Evolutionary conservation across 257 asterid species (phyloP).

Genomic region (Linaria vulgaris): DNA sequence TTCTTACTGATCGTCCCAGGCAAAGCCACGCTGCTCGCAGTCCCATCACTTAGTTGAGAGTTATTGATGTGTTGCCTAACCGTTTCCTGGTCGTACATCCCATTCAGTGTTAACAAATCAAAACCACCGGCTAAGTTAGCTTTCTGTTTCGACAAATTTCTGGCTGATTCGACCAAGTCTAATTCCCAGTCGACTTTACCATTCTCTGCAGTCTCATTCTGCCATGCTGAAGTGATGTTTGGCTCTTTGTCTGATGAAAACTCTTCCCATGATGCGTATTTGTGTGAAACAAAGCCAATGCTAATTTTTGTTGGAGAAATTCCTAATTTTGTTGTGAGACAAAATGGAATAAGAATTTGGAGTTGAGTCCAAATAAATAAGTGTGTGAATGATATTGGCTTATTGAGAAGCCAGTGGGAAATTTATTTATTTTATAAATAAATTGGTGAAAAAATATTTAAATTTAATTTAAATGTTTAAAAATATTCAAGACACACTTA

Average conservation of each 20-base stretch:
- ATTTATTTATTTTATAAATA: no score
- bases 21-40: conserved; percentile 77
- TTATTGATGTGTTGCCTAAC: conserved; percentile 64
- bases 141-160: conserved; percentile 67
- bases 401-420: no score
- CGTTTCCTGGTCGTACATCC: conserved; percentile 82
- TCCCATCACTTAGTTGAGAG: conserved; percentile 55
- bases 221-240: conserved; percentile 81
- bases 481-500: no score
- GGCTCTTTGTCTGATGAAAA: conserved; percentile 52
- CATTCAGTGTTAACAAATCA: conserved; percentile 68
- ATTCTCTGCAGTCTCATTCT: conserved; percentile 74
- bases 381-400: no score
- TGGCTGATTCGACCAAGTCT: conserved; percentile 78
- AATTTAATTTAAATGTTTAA: no score
- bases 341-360: no score
- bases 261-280: conserved; percentile 74
- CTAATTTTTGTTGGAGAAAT: no score
- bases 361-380: no score
- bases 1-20: conserved; percentile 53
- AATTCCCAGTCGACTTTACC: conserved; percentile 89
- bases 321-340: no score
- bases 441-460: no score
- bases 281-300: conserved; percentile 75
- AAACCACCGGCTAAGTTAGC: conserved; percentile 75